Percentiles rank a stretch among this genome's conserved stretches.
Evolutionary conservation across 306 rosid species (phyloP).

Genomic region (Lupinus albus): DNA sequence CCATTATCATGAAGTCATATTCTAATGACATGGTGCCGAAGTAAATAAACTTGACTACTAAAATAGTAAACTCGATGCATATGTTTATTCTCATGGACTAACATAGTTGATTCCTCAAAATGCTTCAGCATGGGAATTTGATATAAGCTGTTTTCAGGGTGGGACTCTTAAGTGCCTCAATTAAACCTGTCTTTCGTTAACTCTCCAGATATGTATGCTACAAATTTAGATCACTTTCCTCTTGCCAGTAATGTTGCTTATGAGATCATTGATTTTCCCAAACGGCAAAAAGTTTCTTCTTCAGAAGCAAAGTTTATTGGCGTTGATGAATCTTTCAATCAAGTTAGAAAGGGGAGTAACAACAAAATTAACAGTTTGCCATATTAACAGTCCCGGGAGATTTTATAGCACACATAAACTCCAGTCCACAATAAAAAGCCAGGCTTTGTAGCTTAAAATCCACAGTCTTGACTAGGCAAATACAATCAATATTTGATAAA

Average conservation of each 20-base stretch:
- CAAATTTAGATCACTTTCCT: conserved; percentile 30
- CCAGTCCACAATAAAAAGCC: neutral
- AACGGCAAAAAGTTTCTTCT: conserved; percentile 37
- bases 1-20: neutral
- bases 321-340: conserved; percentile 32
- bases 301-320: conserved; percentile 20
- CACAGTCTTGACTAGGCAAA: conserved; percentile 4
- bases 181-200: conserved; percentile 21
- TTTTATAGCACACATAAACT: too few species aligned
- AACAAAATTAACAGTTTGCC: conserved; percentile 11
- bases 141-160: neutral
- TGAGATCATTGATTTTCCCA: conserved; percentile 33
- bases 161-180: conserved; percentile 11
- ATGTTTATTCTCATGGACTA: neutral
- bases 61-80: too few species aligned
- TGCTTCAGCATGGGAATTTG: conserved; percentile 19
- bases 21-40: neutral
- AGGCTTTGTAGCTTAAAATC: neutral
- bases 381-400: neutral
- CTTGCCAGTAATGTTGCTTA: conserved; percentile 21
- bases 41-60: neutral
- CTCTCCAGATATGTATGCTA: conserved; percentile 19
- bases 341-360: conserved; percentile 21
- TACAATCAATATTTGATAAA: neutral
- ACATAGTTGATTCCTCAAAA: conserved; percentile 32